Percentiles rank a stretch among this genome's conserved stretches.
Conservation (phyloP, 169 alveolate genomes). For the Eimeria praecox region DNA sequence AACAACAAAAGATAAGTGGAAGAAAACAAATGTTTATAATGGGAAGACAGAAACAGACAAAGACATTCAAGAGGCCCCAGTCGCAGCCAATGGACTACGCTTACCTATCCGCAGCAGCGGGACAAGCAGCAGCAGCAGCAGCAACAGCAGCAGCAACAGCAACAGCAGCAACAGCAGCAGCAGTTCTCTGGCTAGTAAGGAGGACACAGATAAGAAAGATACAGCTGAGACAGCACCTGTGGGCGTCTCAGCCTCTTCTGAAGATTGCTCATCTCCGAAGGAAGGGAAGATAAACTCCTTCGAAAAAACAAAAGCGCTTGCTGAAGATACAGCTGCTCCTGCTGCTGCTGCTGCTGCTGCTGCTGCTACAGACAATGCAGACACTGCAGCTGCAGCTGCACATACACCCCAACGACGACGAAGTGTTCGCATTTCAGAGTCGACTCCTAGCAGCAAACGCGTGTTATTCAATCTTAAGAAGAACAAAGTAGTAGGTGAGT, state of each 20-base stretch:
- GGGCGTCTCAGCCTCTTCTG: neutral
- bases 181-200: neutral
- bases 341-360: neutral
- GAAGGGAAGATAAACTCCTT: neutral
- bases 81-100: conserved; percentile 6
- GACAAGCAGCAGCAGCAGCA: neutral
- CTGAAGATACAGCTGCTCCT: neutral
- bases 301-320: neutral
- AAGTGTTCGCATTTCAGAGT: conserved; percentile 20
- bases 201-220: neutral
- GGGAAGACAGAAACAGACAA: neutral
- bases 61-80: neutral
- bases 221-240: neutral
- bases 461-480: conserved; percentile 28
- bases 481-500: conserved; percentile 36
- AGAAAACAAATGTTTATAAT: neutral
- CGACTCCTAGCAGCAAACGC: conserved; percentile 6
- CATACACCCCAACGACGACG: neutral
- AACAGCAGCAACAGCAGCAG: neutral
- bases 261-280: neutral
- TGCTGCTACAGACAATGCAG: neutral
- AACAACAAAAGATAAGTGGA: neutral
- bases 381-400: neutral
- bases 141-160: conserved; percentile 5
- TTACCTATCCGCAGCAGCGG: conserved; percentile 60